phyloP scores from a whole-genome alignment of 768 basidiomycete species.

The Tricholoma furcatifolium region DNA sequence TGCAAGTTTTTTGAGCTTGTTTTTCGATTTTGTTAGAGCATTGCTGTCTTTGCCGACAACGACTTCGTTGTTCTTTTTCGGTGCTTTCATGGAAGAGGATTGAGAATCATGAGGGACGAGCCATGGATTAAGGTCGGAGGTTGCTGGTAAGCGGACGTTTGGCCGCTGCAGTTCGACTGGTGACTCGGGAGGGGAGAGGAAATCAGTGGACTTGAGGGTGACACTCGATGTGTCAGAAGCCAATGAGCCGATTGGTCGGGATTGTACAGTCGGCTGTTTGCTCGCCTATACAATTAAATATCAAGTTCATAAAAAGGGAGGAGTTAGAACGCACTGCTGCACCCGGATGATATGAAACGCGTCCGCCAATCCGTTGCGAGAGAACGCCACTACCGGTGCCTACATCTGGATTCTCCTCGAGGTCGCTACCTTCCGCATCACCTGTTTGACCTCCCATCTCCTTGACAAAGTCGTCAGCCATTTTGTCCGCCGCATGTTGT shows the following conservation, averaged over 20 bases:
- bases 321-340: constrained; percentile 29
- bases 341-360: constrained; percentile 62
- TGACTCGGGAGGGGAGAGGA: constrained; percentile 40
- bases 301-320: not conserved
- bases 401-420: constrained; percentile 24
- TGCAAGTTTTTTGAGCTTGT: constrained; percentile 67
- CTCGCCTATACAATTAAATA: constrained; percentile 14
- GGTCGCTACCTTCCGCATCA: constrained; percentile 26
- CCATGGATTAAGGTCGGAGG: constrained; percentile 73
- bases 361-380: constrained; percentile 63
- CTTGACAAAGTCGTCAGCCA: constrained; percentile 69
- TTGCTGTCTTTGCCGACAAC: constrained; percentile 67
- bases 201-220: constrained; percentile 61
- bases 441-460: constrained; percentile 53
- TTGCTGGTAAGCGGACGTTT: constrained; percentile 12
- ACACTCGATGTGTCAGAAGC: constrained; percentile 65
- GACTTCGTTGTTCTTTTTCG: constrained; percentile 74
- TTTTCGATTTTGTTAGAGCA: constrained; percentile 61
- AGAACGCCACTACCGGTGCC: constrained; percentile 37
- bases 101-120: constrained; percentile 42
- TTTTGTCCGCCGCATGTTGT: constrained; percentile 51
- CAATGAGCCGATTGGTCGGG: constrained; percentile 27
- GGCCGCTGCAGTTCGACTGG: constrained; percentile 14
- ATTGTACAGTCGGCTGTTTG: constrained; percentile 4
- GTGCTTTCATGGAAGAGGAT: constrained; percentile 34